Evolutionary conservation across 2,329 filamentous ascomycete species (phyloP), one percentile per base, ranked within the genome.

Genomic region (Mollisiaceae sp.): DNA sequence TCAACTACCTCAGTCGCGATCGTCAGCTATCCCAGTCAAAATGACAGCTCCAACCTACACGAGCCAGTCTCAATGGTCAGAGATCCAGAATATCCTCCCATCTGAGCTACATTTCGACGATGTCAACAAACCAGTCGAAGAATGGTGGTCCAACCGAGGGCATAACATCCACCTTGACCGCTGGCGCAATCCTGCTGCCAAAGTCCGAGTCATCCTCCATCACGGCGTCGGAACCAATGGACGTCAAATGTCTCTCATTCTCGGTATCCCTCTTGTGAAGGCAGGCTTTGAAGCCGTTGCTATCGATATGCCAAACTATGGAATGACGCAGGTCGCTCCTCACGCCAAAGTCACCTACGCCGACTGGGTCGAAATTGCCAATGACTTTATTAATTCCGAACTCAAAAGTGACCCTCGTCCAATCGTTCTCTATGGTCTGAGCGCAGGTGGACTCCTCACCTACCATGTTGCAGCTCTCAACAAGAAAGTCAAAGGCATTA

Each of bases 221-320:
- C 64, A 62, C 35, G 59, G 59, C 11, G 54, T 62, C 20, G 54
- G 59, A 14, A 65, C 59, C 52, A 62, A 65, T 35, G 64, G 64
- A 4, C 59, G 63, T 12, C 64, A 65, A 50, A 27, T 65, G 52
- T 62, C 64, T 27, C 36, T 65, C 15, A 58, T 65, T 18, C 54
- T 65, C 22, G 57, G 63, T 24, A 45, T 60, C 22, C 59, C 59
- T 18, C 52, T 62, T n/a, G 14, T 47, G 15, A 57, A 54, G 43
- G 59, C 64, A n/a, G 64, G 59, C 15, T 65, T 65, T 59, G 59
- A 65, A 52, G 43, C 45, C n/a, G 52, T 65, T 20, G 64, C 64
- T 6, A 59, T 62, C 27, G 64, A 65, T 20, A 65, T 65, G 64
- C 64, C 59, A 15, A 62, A 62, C 38, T 62, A 65, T 24, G 59